Evolutionary conservation across 2,329 filamentous ascomycete species (phyloP).

Genomic region (Aspergillus felis): DNA sequence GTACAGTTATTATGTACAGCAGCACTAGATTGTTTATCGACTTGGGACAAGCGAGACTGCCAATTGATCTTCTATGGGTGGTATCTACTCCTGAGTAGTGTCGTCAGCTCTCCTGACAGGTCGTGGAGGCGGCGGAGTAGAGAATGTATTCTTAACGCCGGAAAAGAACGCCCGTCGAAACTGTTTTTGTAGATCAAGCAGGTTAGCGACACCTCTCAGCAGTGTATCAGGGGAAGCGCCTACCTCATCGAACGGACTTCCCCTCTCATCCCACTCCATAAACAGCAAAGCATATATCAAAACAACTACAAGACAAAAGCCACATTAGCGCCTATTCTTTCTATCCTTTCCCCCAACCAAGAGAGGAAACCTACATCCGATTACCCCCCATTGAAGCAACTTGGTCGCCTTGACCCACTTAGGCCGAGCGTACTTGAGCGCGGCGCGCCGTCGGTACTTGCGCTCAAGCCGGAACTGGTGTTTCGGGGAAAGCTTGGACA

Average conservation of each 20-base stretch:
- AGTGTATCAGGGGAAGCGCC: constrained; percentile 12
- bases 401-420: constrained; percentile 56
- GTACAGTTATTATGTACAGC: not conserved
- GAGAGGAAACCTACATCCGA: constrained; percentile 44
- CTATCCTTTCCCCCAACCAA: not conserved
- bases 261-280: constrained; percentile 43
- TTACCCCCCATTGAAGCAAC: constrained; percentile 53
- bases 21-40: not conserved
- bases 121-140: constrained; percentile 27
- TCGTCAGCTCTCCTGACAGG: constrained; percentile 20
- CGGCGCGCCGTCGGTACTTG: constrained; percentile 59
- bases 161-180: constrained; percentile 33
- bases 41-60: not conserved
- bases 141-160: constrained; percentile 29
- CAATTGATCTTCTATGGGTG: not conserved
- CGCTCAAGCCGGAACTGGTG: constrained; percentile 67
- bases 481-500: constrained; percentile 58
- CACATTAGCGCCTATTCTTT: constrained; percentile 5
- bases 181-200: constrained; percentile 15
- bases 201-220: not conserved
- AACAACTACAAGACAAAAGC: constrained; percentile 29
- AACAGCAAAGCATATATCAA: constrained; percentile 42
- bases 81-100: constrained; percentile 1
- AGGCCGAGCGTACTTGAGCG: constrained; percentile 58
- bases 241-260: constrained; percentile 40